Conservation (phyloP, 805 yeast genomes). For the Candida oleophila region DNA sequence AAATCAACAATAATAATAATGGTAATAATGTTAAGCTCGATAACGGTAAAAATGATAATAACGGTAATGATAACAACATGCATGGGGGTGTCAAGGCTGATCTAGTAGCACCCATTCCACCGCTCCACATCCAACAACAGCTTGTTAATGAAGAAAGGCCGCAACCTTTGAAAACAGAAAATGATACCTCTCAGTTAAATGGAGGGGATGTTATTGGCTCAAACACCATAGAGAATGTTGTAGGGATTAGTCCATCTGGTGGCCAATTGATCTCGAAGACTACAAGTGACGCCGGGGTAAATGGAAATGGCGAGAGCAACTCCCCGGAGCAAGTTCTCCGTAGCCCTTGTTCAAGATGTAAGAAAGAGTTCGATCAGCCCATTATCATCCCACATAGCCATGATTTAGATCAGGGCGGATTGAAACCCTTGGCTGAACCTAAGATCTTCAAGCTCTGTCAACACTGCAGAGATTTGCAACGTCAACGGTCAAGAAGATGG, state of each 20-base stretch:
- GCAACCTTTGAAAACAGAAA: not conserved
- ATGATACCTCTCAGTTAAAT: not conserved
- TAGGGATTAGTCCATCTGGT: not conserved
- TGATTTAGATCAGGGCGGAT: slow-evolving; percentile 15
- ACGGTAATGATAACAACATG: not conserved
- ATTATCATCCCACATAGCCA: slow-evolving; percentile 29
- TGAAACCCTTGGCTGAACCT: slow-evolving; percentile 34
- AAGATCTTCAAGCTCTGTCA: slow-evolving; percentile 56
- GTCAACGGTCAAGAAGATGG: slow-evolving; percentile 65
- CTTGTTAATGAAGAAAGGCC: slow-evolving; percentile 17
- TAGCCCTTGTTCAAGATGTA: slow-evolving; percentile 55
- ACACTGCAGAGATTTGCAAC: slow-evolving; percentile 63
- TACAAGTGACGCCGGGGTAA: not conserved
- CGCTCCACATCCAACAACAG: slow-evolving; percentile 44
- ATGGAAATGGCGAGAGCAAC: not conserved
- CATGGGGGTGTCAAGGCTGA: not conserved
- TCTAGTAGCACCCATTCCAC: slow-evolving; percentile 38
- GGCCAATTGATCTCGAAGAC: not conserved
- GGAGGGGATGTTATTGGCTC: not conserved
- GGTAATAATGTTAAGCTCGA: not conserved
- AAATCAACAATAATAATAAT: not conserved
- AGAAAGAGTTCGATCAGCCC: slow-evolving; percentile 53
- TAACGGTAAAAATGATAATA: not conserved
- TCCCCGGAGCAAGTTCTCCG: slow-evolving; percentile 24
- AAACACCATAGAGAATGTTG: not conserved